These are phyloP conservation scores for Pelargonium nanum DNA, from an alignment of 345 rosid species.

Conservation along the genomic window DNA sequence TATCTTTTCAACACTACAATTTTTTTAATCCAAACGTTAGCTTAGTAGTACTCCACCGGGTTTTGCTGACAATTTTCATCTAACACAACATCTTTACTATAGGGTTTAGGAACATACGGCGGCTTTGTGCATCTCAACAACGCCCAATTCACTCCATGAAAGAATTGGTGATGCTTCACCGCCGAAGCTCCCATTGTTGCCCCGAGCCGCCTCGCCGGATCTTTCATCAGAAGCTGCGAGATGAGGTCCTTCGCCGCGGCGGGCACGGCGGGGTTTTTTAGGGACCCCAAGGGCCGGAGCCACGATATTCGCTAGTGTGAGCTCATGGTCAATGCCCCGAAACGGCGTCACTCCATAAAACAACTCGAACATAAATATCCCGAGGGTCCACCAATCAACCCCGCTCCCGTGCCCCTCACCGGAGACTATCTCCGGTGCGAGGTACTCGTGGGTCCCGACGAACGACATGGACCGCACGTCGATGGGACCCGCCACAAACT, in stretches of 20 bases:
- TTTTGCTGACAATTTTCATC: slow-evolving; percentile 63
- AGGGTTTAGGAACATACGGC: slow-evolving; percentile 71
- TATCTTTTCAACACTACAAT: no score
- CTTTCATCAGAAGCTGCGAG: slow-evolving; percentile 59
- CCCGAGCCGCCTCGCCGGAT: slow-evolving; percentile 65
- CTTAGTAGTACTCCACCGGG: slow-evolving; percentile 67
- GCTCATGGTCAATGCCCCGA: slow-evolving; percentile 76
- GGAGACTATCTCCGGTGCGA: slow-evolving; percentile 85
- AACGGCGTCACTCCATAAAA: slow-evolving; percentile 77
- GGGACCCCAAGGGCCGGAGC: slow-evolving; percentile 92
- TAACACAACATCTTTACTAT: slow-evolving; percentile 43
- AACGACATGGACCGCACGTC: slow-evolving; percentile 92
- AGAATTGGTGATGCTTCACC: slow-evolving; percentile 70
- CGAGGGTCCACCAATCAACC: slow-evolving; percentile 94
- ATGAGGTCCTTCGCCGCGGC: slow-evolving; percentile 57
- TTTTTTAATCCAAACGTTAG: no score
- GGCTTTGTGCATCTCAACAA: slow-evolving; percentile 70
- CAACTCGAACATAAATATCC: slow-evolving; percentile 72
- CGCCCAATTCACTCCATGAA: slow-evolving; percentile 90
- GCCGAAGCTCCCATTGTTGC: slow-evolving; percentile 76
- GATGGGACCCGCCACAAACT: slow-evolving; percentile 72
- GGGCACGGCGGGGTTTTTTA: slow-evolving; percentile 54
- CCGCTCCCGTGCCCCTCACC: slow-evolving; percentile 89
- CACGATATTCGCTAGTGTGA: slow-evolving; percentile 79
- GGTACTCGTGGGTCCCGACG: slow-evolving; percentile 89